Evolutionary conservation across 2,329 filamentous ascomycete species (phyloP).

Genomic region (Clarireedia hainanense): DNA sequence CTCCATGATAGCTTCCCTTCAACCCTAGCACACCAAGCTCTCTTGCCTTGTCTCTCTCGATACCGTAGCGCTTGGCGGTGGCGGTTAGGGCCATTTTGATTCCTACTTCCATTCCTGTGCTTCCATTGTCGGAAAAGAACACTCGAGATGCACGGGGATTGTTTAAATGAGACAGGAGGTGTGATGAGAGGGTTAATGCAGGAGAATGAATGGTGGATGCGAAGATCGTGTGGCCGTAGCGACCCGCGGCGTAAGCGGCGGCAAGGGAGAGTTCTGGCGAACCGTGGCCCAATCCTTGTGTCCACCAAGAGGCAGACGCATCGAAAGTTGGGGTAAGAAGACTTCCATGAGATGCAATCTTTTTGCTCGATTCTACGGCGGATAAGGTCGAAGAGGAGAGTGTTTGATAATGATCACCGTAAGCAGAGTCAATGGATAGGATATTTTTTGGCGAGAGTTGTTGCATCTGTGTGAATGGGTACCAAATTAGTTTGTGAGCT

Average conservation of each 20-base stretch:
- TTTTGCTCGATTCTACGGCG: background rate
- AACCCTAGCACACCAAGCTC: slow-evolving; percentile 64
- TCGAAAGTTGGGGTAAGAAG: slow-evolving; percentile 64
- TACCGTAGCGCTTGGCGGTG: slow-evolving; percentile 55
- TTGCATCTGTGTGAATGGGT: slow-evolving; percentile 78
- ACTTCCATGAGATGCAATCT: slow-evolving; percentile 14
- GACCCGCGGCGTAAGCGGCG: slow-evolving; percentile 72
- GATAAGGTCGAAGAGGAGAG: slow-evolving; percentile 10
- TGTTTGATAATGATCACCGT: slow-evolving; percentile 71
- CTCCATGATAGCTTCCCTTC: slow-evolving; percentile 77
- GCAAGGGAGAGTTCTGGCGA: slow-evolving; percentile 64
- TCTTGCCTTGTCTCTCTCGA: slow-evolving; percentile 27
- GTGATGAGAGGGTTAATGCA: slow-evolving; percentile 60
- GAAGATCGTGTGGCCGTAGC: slow-evolving; percentile 87
- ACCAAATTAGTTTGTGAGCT: slow-evolving; percentile 67
- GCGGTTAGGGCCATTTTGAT: slow-evolving; percentile 79
- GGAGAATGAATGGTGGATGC: slow-evolving; percentile 73
- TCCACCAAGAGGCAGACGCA: slow-evolving; percentile 87
- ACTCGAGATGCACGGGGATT: slow-evolving; percentile 63
- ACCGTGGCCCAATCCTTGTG: slow-evolving; percentile 75
- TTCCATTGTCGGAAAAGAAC: slow-evolving; percentile 80
- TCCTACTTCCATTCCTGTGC: slow-evolving; percentile 76
- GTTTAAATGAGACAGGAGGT: slow-evolving; percentile 47
- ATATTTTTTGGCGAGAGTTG: slow-evolving; percentile 55
- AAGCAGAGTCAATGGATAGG: slow-evolving; percentile 70